Conservation (phyloP, 768 basidiomycete genomes). For the Chlorophyllum brunneum region DNA sequence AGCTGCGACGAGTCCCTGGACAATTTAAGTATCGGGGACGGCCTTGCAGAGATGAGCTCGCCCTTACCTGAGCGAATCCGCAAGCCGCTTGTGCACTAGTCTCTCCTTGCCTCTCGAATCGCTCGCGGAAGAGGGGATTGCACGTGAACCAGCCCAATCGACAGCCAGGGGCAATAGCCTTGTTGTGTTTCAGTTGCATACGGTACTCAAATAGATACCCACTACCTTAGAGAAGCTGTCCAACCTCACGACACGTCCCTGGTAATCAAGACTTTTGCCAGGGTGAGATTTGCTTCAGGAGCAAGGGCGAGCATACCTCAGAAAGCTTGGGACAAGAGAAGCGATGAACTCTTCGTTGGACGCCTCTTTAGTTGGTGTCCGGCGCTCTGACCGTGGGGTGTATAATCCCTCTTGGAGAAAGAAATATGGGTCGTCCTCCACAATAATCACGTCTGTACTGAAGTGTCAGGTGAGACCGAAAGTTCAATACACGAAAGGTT, state of each 20-base stretch:
- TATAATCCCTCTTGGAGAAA: slow-evolving; percentile 66
- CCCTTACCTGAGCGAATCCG: slow-evolving; percentile 61
- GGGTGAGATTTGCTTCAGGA: not conserved
- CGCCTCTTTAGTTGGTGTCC: slow-evolving; percentile 21
- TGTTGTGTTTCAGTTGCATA: not conserved
- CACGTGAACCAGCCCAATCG: slow-evolving; percentile 81
- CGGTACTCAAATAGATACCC: not conserved
- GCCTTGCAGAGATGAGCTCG: not conserved
- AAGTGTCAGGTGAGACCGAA: not conserved
- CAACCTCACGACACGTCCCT: slow-evolving; percentile 80
- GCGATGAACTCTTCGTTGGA: slow-evolving; percentile 42
- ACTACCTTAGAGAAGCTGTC: slow-evolving; percentile 76
- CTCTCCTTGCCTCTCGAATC: slow-evolving; percentile 68
- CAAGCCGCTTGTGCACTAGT: slow-evolving; percentile 65
- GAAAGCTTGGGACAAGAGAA: slow-evolving; percentile 56
- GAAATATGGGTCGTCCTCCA: slow-evolving; percentile 83
- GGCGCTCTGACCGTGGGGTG: slow-evolving; percentile 31
- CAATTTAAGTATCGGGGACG: not conserved
- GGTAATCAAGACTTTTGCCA: slow-evolving; percentile 53
- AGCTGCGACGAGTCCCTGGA: slow-evolving; percentile 47
- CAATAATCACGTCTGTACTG: slow-evolving; percentile 61
- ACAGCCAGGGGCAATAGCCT: slow-evolving; percentile 78
- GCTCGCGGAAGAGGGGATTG: slow-evolving; percentile 71
- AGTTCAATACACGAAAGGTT: slow-evolving; percentile 5
- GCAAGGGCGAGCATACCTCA: slow-evolving; percentile 35